Evolutionary conservation across 2,329 filamentous ascomycete species (phyloP).

Genomic region (Ramularia endophylla): DNA sequence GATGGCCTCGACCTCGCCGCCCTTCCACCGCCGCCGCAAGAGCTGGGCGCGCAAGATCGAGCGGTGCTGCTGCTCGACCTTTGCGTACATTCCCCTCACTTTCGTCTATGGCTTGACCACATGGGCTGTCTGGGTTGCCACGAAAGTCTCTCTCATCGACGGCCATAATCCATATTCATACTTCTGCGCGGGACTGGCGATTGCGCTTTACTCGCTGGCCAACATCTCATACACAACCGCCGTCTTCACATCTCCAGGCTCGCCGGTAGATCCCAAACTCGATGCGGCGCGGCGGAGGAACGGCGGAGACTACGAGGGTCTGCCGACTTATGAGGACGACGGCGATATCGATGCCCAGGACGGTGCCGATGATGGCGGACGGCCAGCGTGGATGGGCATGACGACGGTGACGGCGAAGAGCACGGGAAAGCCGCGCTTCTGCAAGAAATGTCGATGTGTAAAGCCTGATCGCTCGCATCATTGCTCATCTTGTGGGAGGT

Average conservation of each 20-base stretch:
- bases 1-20: slow-evolving; percentile 25
- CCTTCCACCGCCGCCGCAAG: slow-evolving; percentile 28
- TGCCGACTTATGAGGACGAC: slow-evolving; percentile 65
- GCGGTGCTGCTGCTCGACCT: slow-evolving; percentile 69
- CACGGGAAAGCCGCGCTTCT: slow-evolving; percentile 79
- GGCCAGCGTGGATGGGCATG: slow-evolving; percentile 11
- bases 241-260: slow-evolving; percentile 86
- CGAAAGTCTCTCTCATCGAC: slow-evolving; percentile 47
- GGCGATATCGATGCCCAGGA: slow-evolving; percentile 34
- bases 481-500: slow-evolving; percentile 89
- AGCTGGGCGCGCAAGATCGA: slow-evolving; percentile 65
- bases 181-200: slow-evolving; percentile 51
- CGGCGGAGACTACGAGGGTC: slow-evolving; percentile 62
- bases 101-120: slow-evolving; percentile 55
- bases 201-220: slow-evolving; percentile 69
- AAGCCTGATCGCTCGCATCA: slow-evolving; percentile 97
- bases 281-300: slow-evolving; percentile 17
- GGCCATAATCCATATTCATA: slow-evolving; percentile 14
- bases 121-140: slow-evolving; percentile 87
- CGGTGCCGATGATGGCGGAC: slow-evolving; percentile 29
- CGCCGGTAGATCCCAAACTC: slow-evolving; percentile 43
- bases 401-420: slow-evolving; percentile 82
- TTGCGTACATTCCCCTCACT: slow-evolving; percentile 22
- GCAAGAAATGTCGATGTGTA: slow-evolving; percentile 92
- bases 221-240: slow-evolving; percentile 88